Conservation (phyloP, 768 basidiomycete genomes). For the Suillus cothurnatus region DNA sequence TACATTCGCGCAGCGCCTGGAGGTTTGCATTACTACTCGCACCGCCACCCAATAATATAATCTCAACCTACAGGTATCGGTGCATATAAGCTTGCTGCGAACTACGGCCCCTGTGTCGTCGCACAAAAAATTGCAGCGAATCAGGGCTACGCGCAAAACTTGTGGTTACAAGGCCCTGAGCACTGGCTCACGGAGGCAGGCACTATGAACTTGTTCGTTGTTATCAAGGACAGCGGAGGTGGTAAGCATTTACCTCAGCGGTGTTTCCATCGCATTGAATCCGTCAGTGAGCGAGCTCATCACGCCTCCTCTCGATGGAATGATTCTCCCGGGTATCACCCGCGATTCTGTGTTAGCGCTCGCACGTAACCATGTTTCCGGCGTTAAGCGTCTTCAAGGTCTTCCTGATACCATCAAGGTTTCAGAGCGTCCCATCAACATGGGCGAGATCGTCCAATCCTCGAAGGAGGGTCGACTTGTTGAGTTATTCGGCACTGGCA, state of each 20-base stretch:
- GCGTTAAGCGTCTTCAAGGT: conserved; percentile 47
- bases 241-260: conserved; percentile 37
- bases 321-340: conserved; percentile 69
- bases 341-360: conserved; percentile 55
- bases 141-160: conserved; percentile 82
- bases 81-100: conserved; percentile 83
- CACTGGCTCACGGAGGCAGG: conserved; percentile 68
- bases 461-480: conserved; percentile 44
- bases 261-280: neutral
- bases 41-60: conserved; percentile 9
- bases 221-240: conserved; percentile 70
- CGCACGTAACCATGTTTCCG: conserved; percentile 57
- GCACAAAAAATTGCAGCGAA: conserved; percentile 79
- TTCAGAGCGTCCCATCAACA: conserved; percentile 71
- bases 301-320: conserved; percentile 66
- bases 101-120: conserved; percentile 86
- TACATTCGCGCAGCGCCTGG: conserved; percentile 85
- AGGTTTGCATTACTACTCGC: conserved; percentile 41
- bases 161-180: conserved; percentile 81
- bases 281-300: conserved; percentile 52
- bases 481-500: conserved; percentile 54
- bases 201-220: conserved; percentile 92
- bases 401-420: conserved; percentile 60
- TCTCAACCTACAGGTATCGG: conserved; percentile 63
- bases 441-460: conserved; percentile 68